Base-by-base conservation (phyloP, 805 yeast genomes). In the Diddensiella caesifluorescens region DNA sequence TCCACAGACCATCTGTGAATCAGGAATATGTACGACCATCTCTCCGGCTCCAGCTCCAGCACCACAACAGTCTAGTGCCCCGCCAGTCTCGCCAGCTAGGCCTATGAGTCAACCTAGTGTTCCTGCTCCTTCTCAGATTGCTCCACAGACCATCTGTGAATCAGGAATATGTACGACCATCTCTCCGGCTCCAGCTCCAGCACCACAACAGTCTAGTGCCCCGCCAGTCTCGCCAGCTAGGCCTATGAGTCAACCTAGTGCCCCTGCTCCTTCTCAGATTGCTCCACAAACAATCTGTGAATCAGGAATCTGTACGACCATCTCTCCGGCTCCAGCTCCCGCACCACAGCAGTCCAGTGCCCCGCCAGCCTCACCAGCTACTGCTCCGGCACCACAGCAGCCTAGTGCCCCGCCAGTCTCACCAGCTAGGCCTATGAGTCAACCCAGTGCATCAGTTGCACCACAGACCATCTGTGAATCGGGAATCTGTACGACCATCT, bases 1-100 rank as follows among this genome's bases (percentile, higher is more conserved):
- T 9, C 37, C 7, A 12, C 7, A 23, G 12, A 29, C 32, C 6
- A 16, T 22, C 35, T 27, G 36, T 22, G 26, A 25, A 15, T 12
- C 23, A 10, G 37, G 43, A 15, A 26, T 20, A 10, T 19, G 35
- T 28, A 31, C 35, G 31, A 29, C 35, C 13, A 23, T 13, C 20
- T 15, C 28, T 9, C 38, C 18, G 26, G 32, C 32, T n/a, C 4
- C 40, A n/a, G n/a, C n/a, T n/a, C n/a, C n/a, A n/a, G n/a, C n/a
- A 10, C 25, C 10, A n/a, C 28, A n/a, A n/a, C n/a, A n/a, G n/a
- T n/a, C n/a, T n/a, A n/a, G n/a, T n/a, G n/a, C n/a, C n/a, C n/a
- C n/a, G n/a, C n/a, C n/a, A n/a, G n/a, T n/a, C n/a, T n/a, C n/a
- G n/a, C n/a, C n/a, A n/a, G n/a, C n/a, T n/a, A n/a, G n/a, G 15